Evolutionary conservation across 805 yeast species (phyloP), one percentile per base, ranked within the genome.

Genomic region (Cyberlindnera americana): DNA sequence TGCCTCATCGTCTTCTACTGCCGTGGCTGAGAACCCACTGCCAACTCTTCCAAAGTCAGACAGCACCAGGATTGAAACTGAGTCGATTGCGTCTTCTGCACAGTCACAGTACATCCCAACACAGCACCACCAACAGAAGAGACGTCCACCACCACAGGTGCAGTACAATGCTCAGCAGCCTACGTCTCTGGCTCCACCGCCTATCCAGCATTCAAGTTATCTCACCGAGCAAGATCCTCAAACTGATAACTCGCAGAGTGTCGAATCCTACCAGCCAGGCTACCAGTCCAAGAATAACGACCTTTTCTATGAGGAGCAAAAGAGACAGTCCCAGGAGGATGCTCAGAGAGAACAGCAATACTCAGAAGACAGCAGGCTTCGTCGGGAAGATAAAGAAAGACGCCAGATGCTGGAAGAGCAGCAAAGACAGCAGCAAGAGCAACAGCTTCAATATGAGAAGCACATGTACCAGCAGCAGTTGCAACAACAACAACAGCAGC

Each of bases 121-220:
- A 29, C 45, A 32, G 16, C 41, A 42, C 10, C 50, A 35, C 18
- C 56, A 49, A 6, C 30, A 31, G 19, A 51, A 47, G 33, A 50
- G 56, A 45, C 54, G 57, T 31, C 59, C 57, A 9, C 53, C 53
- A 1, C 53, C 58, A 22, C 37, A 42, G 24, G 46, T 29, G 1
- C 40, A 41, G 18, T 38, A 30, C 35, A 23, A 17, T 17, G 31
- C 30, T 13, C 38, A 40, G 23, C 33, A 35, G 13, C 44, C 38
- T n/a, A 40, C 34, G 10, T 38, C 46, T 4, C 35, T 38, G 40
- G 42, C 46, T 17, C 44, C 47, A 9, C 47, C 47, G 23, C 39
- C 44, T 17, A 41, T 39, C 16, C 33, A 38, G 3, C 46, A 29
- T 23, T 17, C 32, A n/a, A 3, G 31, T 4, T 35, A 42, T 15